A percentile compares a stretch with the other conserved stretches of the same genome.
phyloP scores from a whole-genome alignment of 2,329 filamentous ascomycete species.

The Coniella lustricola region DNA sequence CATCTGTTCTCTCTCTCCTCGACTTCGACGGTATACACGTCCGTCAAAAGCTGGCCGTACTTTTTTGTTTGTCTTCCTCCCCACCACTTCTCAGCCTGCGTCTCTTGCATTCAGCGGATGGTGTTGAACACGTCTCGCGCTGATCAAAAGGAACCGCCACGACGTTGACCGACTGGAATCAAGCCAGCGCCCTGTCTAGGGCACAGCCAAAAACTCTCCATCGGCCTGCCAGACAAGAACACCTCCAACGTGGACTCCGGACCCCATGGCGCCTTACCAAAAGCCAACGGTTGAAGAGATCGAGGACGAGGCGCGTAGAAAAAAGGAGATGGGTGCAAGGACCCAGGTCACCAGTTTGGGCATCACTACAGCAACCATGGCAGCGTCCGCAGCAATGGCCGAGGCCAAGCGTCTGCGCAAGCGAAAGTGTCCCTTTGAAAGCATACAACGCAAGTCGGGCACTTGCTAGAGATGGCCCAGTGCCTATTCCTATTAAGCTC shows the following conservation, averaged over 20 bases:
- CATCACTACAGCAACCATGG: background rate
- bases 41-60: background rate
- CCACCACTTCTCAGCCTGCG: no score
- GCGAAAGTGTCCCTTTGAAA: conserved; percentile 10
- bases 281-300: conserved; percentile 13
- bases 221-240: background rate
- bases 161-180: no score
- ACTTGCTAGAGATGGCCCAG: conserved; percentile 2
- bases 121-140: no score
- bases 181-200: no score
- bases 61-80: no score
- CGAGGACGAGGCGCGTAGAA: conserved; percentile 4
- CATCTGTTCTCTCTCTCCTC: background rate
- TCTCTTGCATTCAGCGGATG: no score
- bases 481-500: no score
- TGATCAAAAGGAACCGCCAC: no score
- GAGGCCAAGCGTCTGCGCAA: conserved; percentile 10
- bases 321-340: background rate
- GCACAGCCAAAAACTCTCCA: no score
- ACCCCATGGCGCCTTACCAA: conserved; percentile 12
- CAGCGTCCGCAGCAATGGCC: background rate
- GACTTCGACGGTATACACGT: conserved; percentile 9
- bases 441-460: conserved; percentile 5
- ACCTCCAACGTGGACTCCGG: background rate
- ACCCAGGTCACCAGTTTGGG: background rate